These are phyloP conservation scores for Mortierella polycephala DNA, from an alignment of 371 early-diverging fungal genomes.

Conservation along the genomic window DNA sequence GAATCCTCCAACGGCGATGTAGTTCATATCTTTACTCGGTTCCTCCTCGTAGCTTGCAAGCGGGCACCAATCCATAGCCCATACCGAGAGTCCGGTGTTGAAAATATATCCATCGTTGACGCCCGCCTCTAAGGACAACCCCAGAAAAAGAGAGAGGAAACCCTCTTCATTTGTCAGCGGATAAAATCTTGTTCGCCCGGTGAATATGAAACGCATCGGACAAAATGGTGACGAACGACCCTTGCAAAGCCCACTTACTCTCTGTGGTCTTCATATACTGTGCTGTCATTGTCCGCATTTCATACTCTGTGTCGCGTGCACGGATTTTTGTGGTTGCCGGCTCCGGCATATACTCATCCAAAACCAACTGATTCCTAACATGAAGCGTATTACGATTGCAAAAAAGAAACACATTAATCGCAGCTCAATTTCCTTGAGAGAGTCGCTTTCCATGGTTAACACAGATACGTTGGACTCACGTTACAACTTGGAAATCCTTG, in stretches of 20 bases:
- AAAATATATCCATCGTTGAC: constrained; percentile 36
- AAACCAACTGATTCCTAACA: constrained; percentile 14
- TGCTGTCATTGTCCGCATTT: constrained; percentile 27
- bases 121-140: constrained; percentile 14
- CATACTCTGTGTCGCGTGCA: constrained; percentile 10
- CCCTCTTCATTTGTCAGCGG: too few species aligned
- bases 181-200: too few species aligned
- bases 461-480: too few species aligned
- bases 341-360: constrained; percentile 43
- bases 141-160: neutral
- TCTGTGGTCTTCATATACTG: constrained; percentile 12
- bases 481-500: constrained; percentile 28
- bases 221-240: neutral
- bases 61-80: constrained; percentile 47
- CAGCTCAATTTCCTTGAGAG: neutral
- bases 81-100: constrained; percentile 41
- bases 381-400: neutral
- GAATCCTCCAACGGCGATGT: constrained; percentile 45
- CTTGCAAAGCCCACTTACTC: neutral
- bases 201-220: neutral
- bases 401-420: neutral
- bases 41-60: constrained; percentile 9
- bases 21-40: constrained; percentile 7
- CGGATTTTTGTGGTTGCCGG: constrained; percentile 13
- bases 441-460: neutral